Conservation (phyloP, 2,329 filamentous ascomycete species). For the Alternaria ethzedia region DNA sequence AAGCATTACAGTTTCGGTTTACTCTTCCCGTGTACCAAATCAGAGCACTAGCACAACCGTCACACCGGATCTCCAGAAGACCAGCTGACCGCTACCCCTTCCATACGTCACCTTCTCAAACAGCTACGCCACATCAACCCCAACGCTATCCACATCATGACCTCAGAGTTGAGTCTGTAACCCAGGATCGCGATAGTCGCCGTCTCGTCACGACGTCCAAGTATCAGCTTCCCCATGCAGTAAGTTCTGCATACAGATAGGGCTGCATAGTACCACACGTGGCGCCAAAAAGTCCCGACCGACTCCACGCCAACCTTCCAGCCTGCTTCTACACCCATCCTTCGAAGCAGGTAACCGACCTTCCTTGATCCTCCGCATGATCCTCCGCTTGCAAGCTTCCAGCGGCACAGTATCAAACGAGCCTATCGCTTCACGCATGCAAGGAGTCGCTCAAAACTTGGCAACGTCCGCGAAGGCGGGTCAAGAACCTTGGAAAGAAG, state of each 20-base stretch:
- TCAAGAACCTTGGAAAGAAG: not conserved
- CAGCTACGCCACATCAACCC: not conserved
- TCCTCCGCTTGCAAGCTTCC: not conserved
- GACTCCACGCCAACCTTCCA: not conserved
- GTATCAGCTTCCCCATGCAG: not conserved
- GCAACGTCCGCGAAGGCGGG: not conserved
- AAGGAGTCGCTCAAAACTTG: conserved; percentile 2
- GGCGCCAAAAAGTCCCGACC: not conserved
- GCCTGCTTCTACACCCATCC: not conserved
- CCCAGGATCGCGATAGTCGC: not conserved
- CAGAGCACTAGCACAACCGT: not conserved
- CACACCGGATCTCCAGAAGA: not conserved
- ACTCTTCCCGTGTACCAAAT: not conserved
- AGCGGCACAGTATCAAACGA: not conserved
- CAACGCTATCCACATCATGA: not conserved
- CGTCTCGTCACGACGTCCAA: not conserved
- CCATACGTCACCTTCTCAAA: not conserved
- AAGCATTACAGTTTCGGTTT: not conserved
- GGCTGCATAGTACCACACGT: conserved; percentile 3
- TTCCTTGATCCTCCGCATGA: not conserved
- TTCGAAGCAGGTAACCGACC: not conserved
- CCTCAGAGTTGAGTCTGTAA: not conserved
- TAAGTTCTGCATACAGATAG: conserved; percentile 1
- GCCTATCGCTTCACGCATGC: not conserved
- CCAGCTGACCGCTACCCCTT: not conserved